Base-by-base conservation (phyloP, 441 rosid genomes). In the Pelargonium myrrhifolium region DNA sequence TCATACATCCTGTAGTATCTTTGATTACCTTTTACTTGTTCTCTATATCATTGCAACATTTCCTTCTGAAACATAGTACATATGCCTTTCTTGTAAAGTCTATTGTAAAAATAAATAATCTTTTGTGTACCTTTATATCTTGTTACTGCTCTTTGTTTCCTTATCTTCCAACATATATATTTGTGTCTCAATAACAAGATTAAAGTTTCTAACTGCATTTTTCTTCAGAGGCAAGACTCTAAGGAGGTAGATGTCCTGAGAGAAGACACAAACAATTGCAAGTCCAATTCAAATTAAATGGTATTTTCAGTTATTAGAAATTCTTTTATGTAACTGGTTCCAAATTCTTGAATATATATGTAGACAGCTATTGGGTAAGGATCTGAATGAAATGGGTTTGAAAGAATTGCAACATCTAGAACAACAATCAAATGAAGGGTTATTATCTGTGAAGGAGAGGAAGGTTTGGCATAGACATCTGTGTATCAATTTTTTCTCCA, bases 401-500 rank as follows among this genome's bases (percentile, higher is more conserved):
- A 88, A 88, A 72, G 96, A 90, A 60, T 71, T 90, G 74, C 96
- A 86, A 77, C 82, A 73, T 39, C 87, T 92, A n/a, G 97, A 92
- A 75, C 83, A 88, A 67, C 84, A 90, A 77, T 70, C 88, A 40
- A 80, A 72, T 64, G 89, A 81, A 43, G 85, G 89, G 0, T 73
- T 90, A 73, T 67, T 74, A 17, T 83, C 86, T 45, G 93, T 90
- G 60, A 89, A 85, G 81, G 93, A 85, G 81, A 86, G 75, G 72
- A 92, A 90, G 93, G 98, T 89, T 64, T 18, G 21, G 21, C 15
- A 28, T 28, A 11, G 35, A 35, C 71, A 49, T 12, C 21, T 49
- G 49, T 1, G 70, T 62, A 28, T 72, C 7, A 21, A 15, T 64
- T 43, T 1, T 35, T 43, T 1, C 53, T 49, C 56, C 56, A 49